A percentile compares a stretch with the other conserved stretches of the same genome.
phyloP scores from a whole-genome alignment of 805 yeast genomes.

The Candida pseudoglaebosa region DNA sequence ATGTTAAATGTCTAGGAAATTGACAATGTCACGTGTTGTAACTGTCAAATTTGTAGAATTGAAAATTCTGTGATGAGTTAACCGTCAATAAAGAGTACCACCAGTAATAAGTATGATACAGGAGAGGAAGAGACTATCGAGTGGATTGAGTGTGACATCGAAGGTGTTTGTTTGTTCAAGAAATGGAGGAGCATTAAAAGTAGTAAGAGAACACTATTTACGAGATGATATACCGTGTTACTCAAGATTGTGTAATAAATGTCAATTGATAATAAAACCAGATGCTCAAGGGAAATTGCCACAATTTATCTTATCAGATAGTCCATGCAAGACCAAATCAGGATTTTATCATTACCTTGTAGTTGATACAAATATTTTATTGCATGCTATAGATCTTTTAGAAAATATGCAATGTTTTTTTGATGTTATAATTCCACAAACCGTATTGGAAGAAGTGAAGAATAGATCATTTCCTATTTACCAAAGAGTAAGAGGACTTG shows the following conservation, averaged over 20 bases:
- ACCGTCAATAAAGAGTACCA: background rate
- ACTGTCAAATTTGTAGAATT: background rate
- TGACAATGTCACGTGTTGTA: background rate
- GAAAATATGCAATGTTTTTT: slow-evolving; percentile 74
- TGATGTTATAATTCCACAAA: slow-evolving; percentile 93
- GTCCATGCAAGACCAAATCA: slow-evolving; percentile 47
- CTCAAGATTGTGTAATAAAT: slow-evolving; percentile 62
- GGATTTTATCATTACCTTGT: slow-evolving; percentile 78
- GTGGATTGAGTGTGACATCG: slow-evolving; percentile 61
- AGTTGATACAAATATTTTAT: slow-evolving; percentile 81
- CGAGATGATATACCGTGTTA: slow-evolving; percentile 92
- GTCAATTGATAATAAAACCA: slow-evolving; percentile 52
- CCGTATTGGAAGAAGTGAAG: slow-evolving; percentile 89
- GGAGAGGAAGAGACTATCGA: slow-evolving; percentile 33
- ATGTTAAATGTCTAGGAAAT: background rate
- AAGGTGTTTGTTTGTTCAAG: slow-evolving; percentile 91
- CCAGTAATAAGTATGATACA: slow-evolving; percentile 12
- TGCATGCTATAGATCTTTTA: slow-evolving; percentile 84
- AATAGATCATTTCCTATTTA: slow-evolving; percentile 86
- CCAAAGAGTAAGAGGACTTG: slow-evolving; percentile 72
- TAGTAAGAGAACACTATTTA: slow-evolving; percentile 91
- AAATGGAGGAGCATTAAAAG: slow-evolving; percentile 84
- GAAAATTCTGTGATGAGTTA: background rate
- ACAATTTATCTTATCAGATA: slow-evolving; percentile 58
- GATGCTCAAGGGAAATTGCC: slow-evolving; percentile 69